Base-by-base conservation (phyloP, 2,329 filamentous ascomycete species). In the Chaetomiaceae sp. region DNA sequence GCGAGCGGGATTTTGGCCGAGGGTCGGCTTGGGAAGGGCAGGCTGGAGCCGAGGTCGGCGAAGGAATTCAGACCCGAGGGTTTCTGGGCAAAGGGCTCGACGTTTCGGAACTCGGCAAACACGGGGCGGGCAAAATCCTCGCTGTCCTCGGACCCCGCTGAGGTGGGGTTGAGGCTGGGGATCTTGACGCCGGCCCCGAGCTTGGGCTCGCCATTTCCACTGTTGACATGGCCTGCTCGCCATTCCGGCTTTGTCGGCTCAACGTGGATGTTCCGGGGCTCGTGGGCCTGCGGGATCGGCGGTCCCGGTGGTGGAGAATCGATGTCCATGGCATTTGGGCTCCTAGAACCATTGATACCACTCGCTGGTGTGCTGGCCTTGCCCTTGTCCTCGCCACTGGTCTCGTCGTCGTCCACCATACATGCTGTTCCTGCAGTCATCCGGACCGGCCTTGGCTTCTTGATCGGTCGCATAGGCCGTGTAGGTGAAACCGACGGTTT, bases 271-370 rank as follows among this genome's bases (percentile, higher is more conserved):
- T 77, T 80, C 27, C 81, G 74, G 18, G 73, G 73, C 7, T 64
- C 65, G 48, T 67, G 67, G 4, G 62, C 51, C 18, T 67, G 64
- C 13, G 63, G 36, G 9, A 56, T 53, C 13, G 57, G 20, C 23
- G 62, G 56, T 27, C 57, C 59, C 3, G 60, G 55, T 36, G 62
- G 49, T 57, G 65, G 23, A 48, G 56, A 74, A 61, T 86, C 82
- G 46, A 86, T 84, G 58, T 86, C 82, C 82, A 86, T 86, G 13
- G 81, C 80, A 53, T 77, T 79, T 2, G 80, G 78, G 57, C 77
- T 81, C 5, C 64, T 57, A 43, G 55, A 47, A 5, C 57, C 70
- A 69, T 51, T 69, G 64, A 40, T 69, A 56, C 69, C 69, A 66
- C 34, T 69, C 57, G 55, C n/a, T n/a, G 46, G 43, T 5, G 46